A percentile compares a stretch with the other conserved stretches of the same genome.
These are phyloP conservation scores for Peronosclerospora sorghi DNA, from an alignment of 352 stramenopile genomes.

Conservation along the genomic window DNA sequence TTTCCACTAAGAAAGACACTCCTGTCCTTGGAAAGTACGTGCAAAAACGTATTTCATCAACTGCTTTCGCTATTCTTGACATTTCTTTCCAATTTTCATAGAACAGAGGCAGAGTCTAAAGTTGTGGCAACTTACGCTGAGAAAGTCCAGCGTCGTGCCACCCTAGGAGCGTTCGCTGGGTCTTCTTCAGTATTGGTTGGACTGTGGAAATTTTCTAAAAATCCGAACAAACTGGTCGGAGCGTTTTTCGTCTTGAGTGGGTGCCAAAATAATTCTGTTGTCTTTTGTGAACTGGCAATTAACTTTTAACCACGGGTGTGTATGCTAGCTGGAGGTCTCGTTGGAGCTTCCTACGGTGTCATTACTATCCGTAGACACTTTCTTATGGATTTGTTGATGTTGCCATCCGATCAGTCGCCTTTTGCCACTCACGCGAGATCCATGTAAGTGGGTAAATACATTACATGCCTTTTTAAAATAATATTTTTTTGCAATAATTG, in stretches of 20 bases:
- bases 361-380: slow-evolving; percentile 56
- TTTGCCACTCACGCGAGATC: slow-evolving; percentile 40
- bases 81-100: slow-evolving; percentile 9
- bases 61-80: neutral
- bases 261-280: slow-evolving; percentile 1
- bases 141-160: slow-evolving; percentile 34
- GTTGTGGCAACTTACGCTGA: slow-evolving; percentile 39
- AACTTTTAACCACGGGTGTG: neutral
- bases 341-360: slow-evolving; percentile 54
- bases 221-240: slow-evolving; percentile 25
- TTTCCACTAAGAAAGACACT: slow-evolving; percentile 35
- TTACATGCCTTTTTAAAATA: no score
- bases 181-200: slow-evolving; percentile 22
- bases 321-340: slow-evolving; percentile 35
- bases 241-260: slow-evolving; percentile 31
- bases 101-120: slow-evolving; percentile 51
- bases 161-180: slow-evolving; percentile 29
- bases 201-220: slow-evolving; percentile 36
- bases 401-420: slow-evolving; percentile 52
- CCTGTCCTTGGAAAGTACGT: slow-evolving; percentile 52
- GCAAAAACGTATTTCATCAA: neutral
- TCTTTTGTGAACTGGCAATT: neutral
- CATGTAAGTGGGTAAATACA: slow-evolving; percentile 45
- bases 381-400: slow-evolving; percentile 55
- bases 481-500: neutral